Conservation (phyloP, 805 yeast genomes). For the Sungouiozyma intestinalis region DNA sequence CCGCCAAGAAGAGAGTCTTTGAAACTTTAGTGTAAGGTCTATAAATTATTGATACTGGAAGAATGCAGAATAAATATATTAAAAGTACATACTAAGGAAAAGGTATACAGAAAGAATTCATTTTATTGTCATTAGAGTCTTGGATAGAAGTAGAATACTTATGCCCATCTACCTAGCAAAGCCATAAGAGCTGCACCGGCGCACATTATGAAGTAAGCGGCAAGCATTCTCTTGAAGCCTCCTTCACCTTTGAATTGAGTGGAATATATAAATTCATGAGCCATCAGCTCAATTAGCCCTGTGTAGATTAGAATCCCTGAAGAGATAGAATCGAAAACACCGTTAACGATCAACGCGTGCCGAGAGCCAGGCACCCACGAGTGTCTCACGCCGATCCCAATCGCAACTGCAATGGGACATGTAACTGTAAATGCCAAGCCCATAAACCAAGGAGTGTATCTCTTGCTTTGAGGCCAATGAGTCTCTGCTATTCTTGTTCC, state of each 20-base stretch:
- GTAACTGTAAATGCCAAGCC: constrained; percentile 42
- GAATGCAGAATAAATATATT: not conserved
- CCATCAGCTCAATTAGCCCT: constrained; percentile 70
- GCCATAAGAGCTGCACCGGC: constrained; percentile 66
- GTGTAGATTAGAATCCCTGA: constrained; percentile 72
- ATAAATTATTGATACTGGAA: not conserved
- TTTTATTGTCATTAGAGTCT: not conserved
- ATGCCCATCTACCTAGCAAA: constrained; percentile 68
- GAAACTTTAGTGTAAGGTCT: constrained; percentile 34
- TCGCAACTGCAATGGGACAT: constrained; percentile 68
- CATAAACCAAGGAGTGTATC: constrained; percentile 48
- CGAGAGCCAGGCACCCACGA: constrained; percentile 50
- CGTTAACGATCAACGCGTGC: constrained; percentile 53
- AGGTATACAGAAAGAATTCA: not conserved
- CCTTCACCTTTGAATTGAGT: constrained; percentile 53
- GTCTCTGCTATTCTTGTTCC: constrained; percentile 65
- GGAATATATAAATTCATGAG: constrained; percentile 54
- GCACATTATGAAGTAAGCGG: constrained; percentile 34
- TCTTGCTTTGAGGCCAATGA: constrained; percentile 37
- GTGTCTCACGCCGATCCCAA: constrained; percentile 66
- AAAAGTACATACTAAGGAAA: not conserved
- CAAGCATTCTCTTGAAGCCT: constrained; percentile 40
- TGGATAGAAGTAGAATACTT: constrained; percentile 5
- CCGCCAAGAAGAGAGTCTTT: constrained; percentile 63
- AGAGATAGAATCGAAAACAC: constrained; percentile 64